Evolutionary conservation across 345 rosid species (phyloP).

Genomic region (Abelmoschus esculentus): DNA sequence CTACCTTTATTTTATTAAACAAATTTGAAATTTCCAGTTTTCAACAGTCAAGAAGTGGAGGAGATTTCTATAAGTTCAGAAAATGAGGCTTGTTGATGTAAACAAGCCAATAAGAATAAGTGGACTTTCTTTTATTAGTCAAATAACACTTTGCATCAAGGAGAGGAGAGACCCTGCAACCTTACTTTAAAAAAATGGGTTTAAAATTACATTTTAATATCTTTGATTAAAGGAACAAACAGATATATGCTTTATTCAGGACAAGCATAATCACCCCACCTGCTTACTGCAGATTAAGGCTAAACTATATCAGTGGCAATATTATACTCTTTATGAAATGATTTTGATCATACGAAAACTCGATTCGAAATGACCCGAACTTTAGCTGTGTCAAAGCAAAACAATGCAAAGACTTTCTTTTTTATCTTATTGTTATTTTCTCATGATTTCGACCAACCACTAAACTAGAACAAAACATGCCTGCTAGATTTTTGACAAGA

Average conservation of each 20-base stretch:
- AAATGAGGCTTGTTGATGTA: neutral
- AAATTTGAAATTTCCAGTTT: neutral
- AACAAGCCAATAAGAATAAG: no score
- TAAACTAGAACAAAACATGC: constrained; percentile 6
- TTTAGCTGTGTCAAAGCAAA: neutral
- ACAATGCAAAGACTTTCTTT: neutral
- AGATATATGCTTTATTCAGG: constrained; percentile 6
- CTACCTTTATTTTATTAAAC: neutral
- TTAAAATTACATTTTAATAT: neutral
- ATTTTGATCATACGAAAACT: no score
- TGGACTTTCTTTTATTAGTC: no score
- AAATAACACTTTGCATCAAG: neutral
- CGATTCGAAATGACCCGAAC: neutral
- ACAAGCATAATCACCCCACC: constrained; percentile 6
- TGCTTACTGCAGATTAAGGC: no score
- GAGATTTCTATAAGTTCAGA: neutral
- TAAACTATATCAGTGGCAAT: no score
- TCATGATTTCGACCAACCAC: constrained; percentile 11
- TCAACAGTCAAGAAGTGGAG: neutral
- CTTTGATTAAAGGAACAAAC: neutral
- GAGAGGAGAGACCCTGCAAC: neutral
- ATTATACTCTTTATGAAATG: no score
- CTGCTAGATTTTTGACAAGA: constrained; percentile 19
- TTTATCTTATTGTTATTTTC: neutral
- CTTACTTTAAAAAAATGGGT: no score